Percentiles rank a stretch among this genome's conserved stretches.
These are phyloP conservation scores for Fusarium burgessii DNA, from an alignment of 2,329 filamentous ascomycete genomes.

Conservation along the genomic window DNA sequence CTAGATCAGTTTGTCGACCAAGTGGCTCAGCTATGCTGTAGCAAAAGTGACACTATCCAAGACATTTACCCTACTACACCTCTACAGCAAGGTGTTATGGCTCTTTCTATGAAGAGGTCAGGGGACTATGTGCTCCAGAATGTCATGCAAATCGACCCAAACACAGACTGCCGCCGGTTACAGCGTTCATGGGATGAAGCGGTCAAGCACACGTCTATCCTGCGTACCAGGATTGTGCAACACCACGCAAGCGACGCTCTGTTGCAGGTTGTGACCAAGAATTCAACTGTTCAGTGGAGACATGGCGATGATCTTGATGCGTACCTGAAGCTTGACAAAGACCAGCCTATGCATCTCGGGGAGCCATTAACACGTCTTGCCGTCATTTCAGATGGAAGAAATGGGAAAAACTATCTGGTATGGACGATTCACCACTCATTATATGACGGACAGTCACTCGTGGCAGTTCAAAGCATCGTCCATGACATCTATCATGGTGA, in stretches of 20 bases:
- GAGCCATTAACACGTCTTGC: conserved; percentile 14
- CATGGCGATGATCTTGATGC: neutral
- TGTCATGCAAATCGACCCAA: neutral
- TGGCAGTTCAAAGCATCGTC: conserved; percentile 9
- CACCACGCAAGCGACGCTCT: neutral
- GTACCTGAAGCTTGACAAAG: conserved; percentile 1
- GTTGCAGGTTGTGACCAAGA: neutral
- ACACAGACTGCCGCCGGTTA: neutral
- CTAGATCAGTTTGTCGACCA: neutral
- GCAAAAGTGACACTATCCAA: conserved; percentile 48
- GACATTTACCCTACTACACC: conserved; percentile 63
- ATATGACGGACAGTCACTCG: conserved; percentile 29
- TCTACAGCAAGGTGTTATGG: conserved; percentile 63
- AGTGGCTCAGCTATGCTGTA: neutral
- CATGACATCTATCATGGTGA: conserved; percentile 5
- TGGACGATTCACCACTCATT: conserved; percentile 37
- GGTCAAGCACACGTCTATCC: neutral
- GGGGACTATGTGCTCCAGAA: conserved; percentile 20
- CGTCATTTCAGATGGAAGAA: neutral
- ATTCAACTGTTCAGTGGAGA: neutral
- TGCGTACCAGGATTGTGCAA: neutral
- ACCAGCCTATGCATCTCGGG: conserved; percentile 13
- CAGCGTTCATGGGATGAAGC: conserved; percentile 20
- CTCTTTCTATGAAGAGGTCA: conserved; percentile 50
- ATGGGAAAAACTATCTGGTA: conserved; percentile 3